Evolutionary conservation across 1,284 basidiomycete species (phyloP).

Genomic region (Apiotrichum gamsii): DNA sequence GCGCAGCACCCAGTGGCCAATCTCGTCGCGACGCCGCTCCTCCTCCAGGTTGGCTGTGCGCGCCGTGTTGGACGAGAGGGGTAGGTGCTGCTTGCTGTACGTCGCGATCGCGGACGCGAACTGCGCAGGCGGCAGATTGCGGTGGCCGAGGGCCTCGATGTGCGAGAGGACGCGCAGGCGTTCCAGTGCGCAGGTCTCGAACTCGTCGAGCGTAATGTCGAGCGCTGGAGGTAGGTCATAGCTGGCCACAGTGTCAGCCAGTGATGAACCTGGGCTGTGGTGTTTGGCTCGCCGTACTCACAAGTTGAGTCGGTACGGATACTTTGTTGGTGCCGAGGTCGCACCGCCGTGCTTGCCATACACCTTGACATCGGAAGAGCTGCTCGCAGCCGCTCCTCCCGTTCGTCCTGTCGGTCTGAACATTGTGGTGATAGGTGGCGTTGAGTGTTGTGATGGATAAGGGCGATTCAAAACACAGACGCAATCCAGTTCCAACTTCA

Average conservation of each 20-base stretch:
- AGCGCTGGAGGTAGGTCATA: conserved; percentile 80
- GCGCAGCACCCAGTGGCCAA: conserved; percentile 90
- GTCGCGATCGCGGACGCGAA: conserved; percentile 26
- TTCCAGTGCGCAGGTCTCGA: conserved; percentile 86
- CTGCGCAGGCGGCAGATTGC: conserved; percentile 44
- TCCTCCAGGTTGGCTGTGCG: conserved; percentile 52
- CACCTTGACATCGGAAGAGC: conserved; percentile 33
- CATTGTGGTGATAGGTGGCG: too few relatives aligned
- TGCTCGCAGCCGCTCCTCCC: background rate
- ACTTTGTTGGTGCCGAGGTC: conserved; percentile 33
- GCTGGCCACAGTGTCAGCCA: conserved; percentile 49
- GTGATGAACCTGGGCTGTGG: too few relatives aligned
- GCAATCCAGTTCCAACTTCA: too few relatives aligned
- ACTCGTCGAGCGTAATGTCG: conserved; percentile 93
- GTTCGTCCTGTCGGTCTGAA: conserved; percentile 35
- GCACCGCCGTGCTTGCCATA: conserved; percentile 26
- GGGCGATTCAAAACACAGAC: too few relatives aligned
- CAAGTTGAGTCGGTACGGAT: conserved; percentile 75
- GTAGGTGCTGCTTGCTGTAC: conserved; percentile 47
- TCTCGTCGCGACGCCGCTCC: conserved; percentile 77
- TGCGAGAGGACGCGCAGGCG: conserved; percentile 80
- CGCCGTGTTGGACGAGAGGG: conserved; percentile 60
- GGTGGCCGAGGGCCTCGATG: conserved; percentile 68
- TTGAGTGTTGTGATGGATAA: too few relatives aligned
- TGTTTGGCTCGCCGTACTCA: too few relatives aligned